These are phyloP conservation scores for Psilocybe mexicana DNA, from an alignment of 1,284 basidiomycete genomes.

Conservation along the genomic window DNA sequence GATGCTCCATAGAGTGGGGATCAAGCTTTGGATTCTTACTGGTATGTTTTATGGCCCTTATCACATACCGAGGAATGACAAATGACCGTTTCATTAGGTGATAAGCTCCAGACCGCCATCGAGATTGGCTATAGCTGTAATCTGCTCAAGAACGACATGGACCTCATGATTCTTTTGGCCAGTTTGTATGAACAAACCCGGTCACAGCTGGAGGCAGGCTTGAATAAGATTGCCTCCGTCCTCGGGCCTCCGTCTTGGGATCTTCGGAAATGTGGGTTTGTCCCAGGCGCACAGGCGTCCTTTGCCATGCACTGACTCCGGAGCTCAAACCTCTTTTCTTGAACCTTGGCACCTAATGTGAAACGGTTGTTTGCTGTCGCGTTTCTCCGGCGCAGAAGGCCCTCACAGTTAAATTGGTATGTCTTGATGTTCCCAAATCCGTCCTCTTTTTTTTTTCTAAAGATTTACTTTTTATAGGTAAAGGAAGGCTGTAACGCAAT, in stretches of 20 bases:
- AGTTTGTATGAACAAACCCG: conserved; percentile 77
- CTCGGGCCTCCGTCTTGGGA: conserved; percentile 64
- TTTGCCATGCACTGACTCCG: conserved; percentile 85
- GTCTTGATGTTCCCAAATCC: conserved; percentile 24
- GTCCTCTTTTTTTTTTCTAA: neutral
- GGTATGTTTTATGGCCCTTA: conserved; percentile 42
- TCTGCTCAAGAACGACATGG: conserved; percentile 88
- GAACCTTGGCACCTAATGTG: conserved; percentile 91
- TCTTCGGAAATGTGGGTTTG: conserved; percentile 61
- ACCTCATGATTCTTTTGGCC: conserved; percentile 95
- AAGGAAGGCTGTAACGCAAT: conserved; percentile 95
- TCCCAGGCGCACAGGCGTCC: conserved; percentile 65
- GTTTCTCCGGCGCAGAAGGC: conserved; percentile 98
- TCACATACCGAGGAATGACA: neutral
- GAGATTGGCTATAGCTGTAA: conserved; percentile 95
- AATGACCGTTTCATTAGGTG: conserved; percentile 50
- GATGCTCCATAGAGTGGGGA: conserved; percentile 88
- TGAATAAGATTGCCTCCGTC: conserved; percentile 92
- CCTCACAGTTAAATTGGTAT: conserved; percentile 87
- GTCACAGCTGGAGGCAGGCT: conserved; percentile 86
- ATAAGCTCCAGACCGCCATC: conserved; percentile 97
- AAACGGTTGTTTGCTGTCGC: conserved; percentile 96
- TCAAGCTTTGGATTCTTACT: conserved; percentile 96
- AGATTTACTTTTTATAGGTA: conserved; percentile 58
- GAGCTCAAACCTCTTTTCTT: conserved; percentile 87